phyloP scores from a whole-genome alignment of 768 basidiomycete genomes.

The Tricholoma sp. region DNA sequence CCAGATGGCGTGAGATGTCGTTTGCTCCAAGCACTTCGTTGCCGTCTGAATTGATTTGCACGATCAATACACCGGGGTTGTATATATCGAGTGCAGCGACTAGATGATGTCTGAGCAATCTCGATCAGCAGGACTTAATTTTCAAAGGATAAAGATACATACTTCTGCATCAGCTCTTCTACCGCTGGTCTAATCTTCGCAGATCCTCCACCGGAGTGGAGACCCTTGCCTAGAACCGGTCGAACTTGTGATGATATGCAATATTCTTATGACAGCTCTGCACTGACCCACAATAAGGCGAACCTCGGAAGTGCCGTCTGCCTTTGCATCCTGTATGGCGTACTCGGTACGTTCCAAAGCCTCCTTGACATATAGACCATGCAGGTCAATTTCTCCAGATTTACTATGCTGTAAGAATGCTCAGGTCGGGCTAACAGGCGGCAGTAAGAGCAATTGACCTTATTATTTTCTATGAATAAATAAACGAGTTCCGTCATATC shows the following conservation, averaged over 20 bases:
- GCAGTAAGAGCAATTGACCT: slow-evolving; percentile 30
- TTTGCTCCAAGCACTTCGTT: slow-evolving; percentile 45
- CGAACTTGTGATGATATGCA: not conserved
- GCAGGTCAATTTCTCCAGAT: slow-evolving; percentile 79
- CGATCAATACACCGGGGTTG: slow-evolving; percentile 83
- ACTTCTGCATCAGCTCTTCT: slow-evolving; percentile 82
- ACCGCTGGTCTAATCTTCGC: slow-evolving; percentile 93
- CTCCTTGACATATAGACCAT: slow-evolving; percentile 93
- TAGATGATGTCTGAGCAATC: slow-evolving; percentile 55
- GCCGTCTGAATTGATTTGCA: slow-evolving; percentile 46
- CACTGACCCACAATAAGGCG: slow-evolving; percentile 80
- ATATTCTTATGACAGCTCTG: not conserved
- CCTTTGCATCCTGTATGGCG: slow-evolving; percentile 64
- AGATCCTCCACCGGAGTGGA: slow-evolving; percentile 71
- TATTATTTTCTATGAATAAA: slow-evolving; percentile 62
- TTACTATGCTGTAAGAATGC: slow-evolving; percentile 46
- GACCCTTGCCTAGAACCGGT: slow-evolving; percentile 62
- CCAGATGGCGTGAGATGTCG: slow-evolving; percentile 53
- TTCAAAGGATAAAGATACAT: slow-evolving; percentile 12
- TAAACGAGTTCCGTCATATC: not conserved
- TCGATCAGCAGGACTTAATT: not conserved
- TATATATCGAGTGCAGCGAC: slow-evolving; percentile 69
- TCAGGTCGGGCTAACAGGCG: not conserved
- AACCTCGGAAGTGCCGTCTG: slow-evolving; percentile 57
- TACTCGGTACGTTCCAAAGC: slow-evolving; percentile 71